Evolutionary conservation across 2,329 filamentous ascomycete species (phyloP), one percentile per base, ranked within the genome.

Genomic region (Penicillium hordei): DNA sequence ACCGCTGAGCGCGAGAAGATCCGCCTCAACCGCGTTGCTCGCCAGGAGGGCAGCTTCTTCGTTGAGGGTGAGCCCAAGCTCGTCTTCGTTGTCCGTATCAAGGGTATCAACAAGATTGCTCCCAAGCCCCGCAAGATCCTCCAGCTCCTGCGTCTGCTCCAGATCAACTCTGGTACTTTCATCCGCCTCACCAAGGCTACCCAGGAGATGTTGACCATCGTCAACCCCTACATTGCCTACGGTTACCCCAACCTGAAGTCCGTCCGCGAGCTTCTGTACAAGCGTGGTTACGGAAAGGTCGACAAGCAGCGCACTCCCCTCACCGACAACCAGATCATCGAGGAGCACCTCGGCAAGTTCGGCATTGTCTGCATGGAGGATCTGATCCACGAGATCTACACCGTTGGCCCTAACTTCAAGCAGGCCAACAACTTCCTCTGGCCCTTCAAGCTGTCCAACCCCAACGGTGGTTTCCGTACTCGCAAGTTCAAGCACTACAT

Each of bases 51-150:
- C 79, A 90, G 86, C 78, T 94, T 93, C 86, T 94, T 95, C 82
- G 89, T 99, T 71, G 89, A 91, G 67, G 93, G 91, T 66, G 92
- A 99, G 87, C 83, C 90, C 78, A 97, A 96, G 84, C 85, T 99
- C 76, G 92, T 93, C 83, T 99, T 99, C 80, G 88, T 99, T 74
- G 83, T 97, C 81, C 93, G 94, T 80, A 99, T 99, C 87, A 99
- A 99, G 91, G 94, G 93, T 96, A 97, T 99, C 92, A 97, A 97
- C 91, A 99, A 99, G 90, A 97, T 99, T 75, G 88, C 95, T 78
- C 94, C 94, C 73, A 97, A 99, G 90, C 95, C 95, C 82, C 93
- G 94, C 86, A 99, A 99, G 89, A 97, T 96, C 77, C 88, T 99
- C 73, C 94, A 99, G 84, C 91, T 99, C 63, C 93, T 99, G 79